Evolutionary conservation across 352 stramenopile genomes (phyloP).

Genomic region (Phytophthora chlamydospora): DNA sequence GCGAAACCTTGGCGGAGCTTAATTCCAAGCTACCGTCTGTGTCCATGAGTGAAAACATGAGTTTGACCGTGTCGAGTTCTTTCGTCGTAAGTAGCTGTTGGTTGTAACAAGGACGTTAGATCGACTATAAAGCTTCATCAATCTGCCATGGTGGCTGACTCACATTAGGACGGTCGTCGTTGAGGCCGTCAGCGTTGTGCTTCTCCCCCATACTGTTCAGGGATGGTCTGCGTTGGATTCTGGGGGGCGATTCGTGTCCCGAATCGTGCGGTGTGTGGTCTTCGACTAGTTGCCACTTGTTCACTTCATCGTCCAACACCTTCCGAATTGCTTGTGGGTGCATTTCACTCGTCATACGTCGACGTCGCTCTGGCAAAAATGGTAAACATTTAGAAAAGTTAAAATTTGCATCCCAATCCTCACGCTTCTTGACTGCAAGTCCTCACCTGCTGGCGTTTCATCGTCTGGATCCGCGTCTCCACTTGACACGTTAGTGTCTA

Average conservation of each 20-base stretch:
- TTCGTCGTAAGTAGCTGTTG: constrained; percentile 52
- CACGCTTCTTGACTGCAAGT: no score
- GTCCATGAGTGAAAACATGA: constrained; percentile 85
- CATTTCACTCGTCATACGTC: constrained; percentile 77
- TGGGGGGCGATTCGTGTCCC: constrained; percentile 9
- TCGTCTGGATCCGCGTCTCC: constrained; percentile 3
- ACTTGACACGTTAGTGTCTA: not conserved
- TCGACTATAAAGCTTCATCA: constrained; percentile 1
- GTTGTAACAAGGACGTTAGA: not conserved
- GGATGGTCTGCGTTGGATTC: constrained; percentile 27
- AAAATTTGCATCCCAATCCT: no score
- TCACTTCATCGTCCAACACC: constrained; percentile 67
- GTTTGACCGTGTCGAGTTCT: constrained; percentile 81
- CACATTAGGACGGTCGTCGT: constrained; percentile 45
- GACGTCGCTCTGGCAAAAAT: constrained; percentile 36
- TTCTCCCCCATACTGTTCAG: constrained; percentile 18
- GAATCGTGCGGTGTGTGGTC: constrained; percentile 23
- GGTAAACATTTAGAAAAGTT: not conserved
- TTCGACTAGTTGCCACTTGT: constrained; percentile 70
- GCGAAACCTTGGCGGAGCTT: constrained; percentile 52
- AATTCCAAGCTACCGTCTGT: constrained; percentile 75
- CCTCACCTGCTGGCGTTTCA: constrained; percentile 29
- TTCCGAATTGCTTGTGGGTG: constrained; percentile 76
- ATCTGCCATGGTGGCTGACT: constrained; percentile 3
- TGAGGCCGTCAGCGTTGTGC: not conserved